Conservation (phyloP, 352 stramenopile genomes). For the Phytophthora lateralis region DNA sequence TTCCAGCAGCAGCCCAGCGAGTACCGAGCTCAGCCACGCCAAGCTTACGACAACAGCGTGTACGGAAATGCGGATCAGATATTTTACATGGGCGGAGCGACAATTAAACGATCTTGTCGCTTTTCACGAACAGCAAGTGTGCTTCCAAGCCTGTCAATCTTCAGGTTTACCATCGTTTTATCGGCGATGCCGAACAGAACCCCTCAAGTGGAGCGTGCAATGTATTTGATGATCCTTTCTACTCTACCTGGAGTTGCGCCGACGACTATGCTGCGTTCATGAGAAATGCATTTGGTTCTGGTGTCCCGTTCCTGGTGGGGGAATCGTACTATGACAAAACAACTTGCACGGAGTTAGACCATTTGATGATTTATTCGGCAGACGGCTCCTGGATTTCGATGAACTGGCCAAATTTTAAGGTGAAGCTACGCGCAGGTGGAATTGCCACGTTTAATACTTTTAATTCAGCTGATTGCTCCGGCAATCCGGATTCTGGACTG, state of each 20-base stretch:
- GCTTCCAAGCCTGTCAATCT: background rate
- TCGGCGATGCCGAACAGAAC: background rate
- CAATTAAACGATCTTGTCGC: constrained; percentile 10
- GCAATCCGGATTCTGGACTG: background rate
- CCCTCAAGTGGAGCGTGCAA: background rate
- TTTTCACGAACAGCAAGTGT: constrained; percentile 8
- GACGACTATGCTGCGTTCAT: too few species aligned
- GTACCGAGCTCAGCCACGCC: constrained; percentile 2
- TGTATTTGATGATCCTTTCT: background rate
- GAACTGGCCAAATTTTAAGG: background rate
- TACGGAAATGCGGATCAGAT: background rate
- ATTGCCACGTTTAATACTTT: constrained; percentile 1
- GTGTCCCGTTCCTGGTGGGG: constrained; percentile 2
- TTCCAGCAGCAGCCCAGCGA: background rate
- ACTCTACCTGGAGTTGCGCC: constrained; percentile 1
- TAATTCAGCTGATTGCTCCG: background rate
- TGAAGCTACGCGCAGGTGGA: background rate
- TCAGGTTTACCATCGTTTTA: background rate
- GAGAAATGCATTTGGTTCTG: background rate
- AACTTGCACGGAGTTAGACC: background rate
- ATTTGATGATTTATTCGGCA: constrained; percentile 13
- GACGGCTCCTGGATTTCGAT: constrained; percentile 11
- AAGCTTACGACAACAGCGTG: constrained; percentile 3
- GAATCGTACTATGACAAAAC: constrained; percentile 7
- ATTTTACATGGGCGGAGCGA: constrained; percentile 8